phyloP scores from a whole-genome alignment of 495 filamentous ascomycete species.

The Hypoxylon fuscum region DNA sequence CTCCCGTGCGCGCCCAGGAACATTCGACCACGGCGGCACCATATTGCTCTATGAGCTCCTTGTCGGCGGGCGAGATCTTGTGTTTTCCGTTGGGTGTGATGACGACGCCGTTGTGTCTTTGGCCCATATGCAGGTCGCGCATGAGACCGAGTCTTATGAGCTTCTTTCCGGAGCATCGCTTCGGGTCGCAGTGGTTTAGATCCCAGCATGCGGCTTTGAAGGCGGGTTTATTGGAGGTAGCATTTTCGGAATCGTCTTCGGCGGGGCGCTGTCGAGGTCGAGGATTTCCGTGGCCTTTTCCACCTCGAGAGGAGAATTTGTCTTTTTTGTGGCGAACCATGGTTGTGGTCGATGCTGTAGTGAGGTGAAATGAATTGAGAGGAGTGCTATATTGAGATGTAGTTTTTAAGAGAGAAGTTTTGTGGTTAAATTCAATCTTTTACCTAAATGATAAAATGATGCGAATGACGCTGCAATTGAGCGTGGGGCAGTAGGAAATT shows the following conservation, averaged over 20 bases:
- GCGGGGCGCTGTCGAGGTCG: conserved; percentile 46
- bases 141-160: conserved; percentile 91
- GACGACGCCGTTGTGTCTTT: conserved; percentile 88
- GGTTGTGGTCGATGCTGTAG: background rate
- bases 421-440: too few species aligned
- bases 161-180: conserved; percentile 93
- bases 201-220: conserved; percentile 99
- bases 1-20: conserved; percentile 90
- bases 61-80: conserved; percentile 82
- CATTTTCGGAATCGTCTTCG: conserved; percentile 51
- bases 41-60: conserved; percentile 79
- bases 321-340: conserved; percentile 98
- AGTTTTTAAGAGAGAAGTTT: background rate
- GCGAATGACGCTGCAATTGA: background rate
- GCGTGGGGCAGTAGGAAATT: background rate
- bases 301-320: conserved; percentile 71
- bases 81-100: conserved; percentile 93
- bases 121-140: conserved; percentile 90
- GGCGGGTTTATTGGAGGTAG: conserved; percentile 59
- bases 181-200: conserved; percentile 95
- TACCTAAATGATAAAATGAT: too few species aligned
- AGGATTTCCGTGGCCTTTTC: conserved; percentile 66
- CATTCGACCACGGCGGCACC: conserved; percentile 97
- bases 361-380: background rate
- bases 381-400: background rate